phyloP scores from a whole-genome alignment of 495 filamentous ascomycete genomes.

The Platismatia glauca region DNA sequence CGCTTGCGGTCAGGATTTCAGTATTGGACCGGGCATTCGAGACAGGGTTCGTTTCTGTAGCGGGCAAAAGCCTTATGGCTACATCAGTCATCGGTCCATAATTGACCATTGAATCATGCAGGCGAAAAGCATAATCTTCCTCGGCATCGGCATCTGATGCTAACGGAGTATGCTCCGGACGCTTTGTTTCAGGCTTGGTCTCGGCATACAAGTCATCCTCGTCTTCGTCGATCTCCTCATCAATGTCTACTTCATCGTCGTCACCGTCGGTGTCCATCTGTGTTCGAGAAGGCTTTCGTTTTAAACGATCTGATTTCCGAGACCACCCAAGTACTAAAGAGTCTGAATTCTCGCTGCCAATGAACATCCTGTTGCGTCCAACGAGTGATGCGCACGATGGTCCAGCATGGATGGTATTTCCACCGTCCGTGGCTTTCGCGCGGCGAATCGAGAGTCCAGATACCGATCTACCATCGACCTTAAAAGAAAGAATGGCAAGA shows the following conservation, averaged over 20 bases:
- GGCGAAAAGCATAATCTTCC: constrained; percentile 56
- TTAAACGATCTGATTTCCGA: constrained; percentile 41
- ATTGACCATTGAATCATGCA: constrained; percentile 68
- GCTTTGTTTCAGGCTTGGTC: constrained; percentile 24
- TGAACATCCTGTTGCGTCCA: constrained; percentile 63
- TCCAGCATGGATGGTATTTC: constrained; percentile 48
- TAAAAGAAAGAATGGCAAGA: constrained; percentile 69
- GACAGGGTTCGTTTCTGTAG: constrained; percentile 24
- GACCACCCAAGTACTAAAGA: constrained; percentile 76
- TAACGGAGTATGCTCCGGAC: constrained; percentile 3
- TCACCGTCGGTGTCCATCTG: constrained; percentile 36
- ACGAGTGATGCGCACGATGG: constrained; percentile 63
- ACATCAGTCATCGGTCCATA: constrained; percentile 70
- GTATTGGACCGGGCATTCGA: constrained; percentile 45
- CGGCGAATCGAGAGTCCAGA: constrained; percentile 67
- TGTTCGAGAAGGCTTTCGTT: constrained; percentile 38
- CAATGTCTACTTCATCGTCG: constrained; percentile 41
- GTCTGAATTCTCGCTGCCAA: constrained; percentile 78
- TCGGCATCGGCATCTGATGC: constrained; percentile 15
- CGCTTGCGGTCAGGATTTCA: constrained; percentile 63
- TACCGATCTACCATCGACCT: constrained; percentile 84
- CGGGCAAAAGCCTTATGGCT: constrained; percentile 46
- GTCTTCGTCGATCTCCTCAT: constrained; percentile 48
- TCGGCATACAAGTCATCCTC: constrained; percentile 63
- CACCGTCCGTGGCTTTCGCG: constrained; percentile 51